phyloP scores from a whole-genome alignment of 352 stramenopile genomes.

The Globisporangium barbulae region DNA sequence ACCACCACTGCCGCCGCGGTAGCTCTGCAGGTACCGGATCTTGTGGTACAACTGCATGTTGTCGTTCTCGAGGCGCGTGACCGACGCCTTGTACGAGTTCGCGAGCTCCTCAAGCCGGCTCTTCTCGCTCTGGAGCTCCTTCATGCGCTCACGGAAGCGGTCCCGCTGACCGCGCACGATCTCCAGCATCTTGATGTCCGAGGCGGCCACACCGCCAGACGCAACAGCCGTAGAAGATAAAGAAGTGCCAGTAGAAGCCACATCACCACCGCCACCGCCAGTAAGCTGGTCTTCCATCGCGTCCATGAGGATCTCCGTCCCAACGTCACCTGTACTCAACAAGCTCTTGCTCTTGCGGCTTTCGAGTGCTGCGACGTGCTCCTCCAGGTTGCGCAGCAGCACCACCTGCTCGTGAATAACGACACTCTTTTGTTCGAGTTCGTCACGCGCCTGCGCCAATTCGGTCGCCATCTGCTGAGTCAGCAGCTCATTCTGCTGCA shows the following conservation, averaged over 20 bases:
- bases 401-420: slow-evolving; percentile 50
- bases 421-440: slow-evolving; percentile 29
- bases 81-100: slow-evolving; percentile 56
- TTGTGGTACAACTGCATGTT: slow-evolving; percentile 93
- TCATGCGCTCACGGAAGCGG: slow-evolving; percentile 80
- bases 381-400: slow-evolving; percentile 59
- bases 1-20: slow-evolving; percentile 27
- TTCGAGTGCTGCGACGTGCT: slow-evolving; percentile 61
- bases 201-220: slow-evolving; percentile 14
- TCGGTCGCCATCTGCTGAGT: slow-evolving; percentile 32
- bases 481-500: slow-evolving; percentile 60
- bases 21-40: slow-evolving; percentile 85
- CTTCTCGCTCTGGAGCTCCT: slow-evolving; percentile 72
- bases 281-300: slow-evolving; percentile 61
- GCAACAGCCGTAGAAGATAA: not conserved
- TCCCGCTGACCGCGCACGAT: slow-evolving; percentile 82
- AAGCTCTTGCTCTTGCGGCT: slow-evolving; percentile 26
- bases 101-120: slow-evolving; percentile 69
- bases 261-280: slow-evolving; percentile 9
- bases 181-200: slow-evolving; percentile 80
- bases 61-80: slow-evolving; percentile 77
- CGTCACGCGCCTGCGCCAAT: slow-evolving; percentile 28
- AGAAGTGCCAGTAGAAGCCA: not conserved
- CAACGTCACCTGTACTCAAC: slow-evolving; percentile 37
- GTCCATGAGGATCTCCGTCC: slow-evolving; percentile 67